Base-by-base conservation (phyloP, 2,329 filamentous ascomycete genomes). In the Aureobasidium melanogenum region DNA sequence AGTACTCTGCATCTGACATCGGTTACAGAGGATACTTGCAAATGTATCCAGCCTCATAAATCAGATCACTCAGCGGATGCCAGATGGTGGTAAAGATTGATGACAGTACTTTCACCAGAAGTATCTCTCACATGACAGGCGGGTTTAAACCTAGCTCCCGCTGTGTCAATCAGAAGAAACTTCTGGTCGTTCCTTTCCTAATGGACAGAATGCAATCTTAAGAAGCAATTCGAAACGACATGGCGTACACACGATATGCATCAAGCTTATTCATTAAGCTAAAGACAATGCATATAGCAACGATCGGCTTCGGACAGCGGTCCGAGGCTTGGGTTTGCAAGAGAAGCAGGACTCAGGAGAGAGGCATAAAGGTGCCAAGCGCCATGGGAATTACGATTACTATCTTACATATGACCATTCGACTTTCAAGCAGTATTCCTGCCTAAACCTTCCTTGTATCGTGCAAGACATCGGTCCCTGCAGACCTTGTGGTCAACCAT, bases 401-500 rank as follows among this genome's bases (percentile, higher is more conserved):
- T 26, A 17, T 55, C 24, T 28, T n/a, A n/a, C 24, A 15, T 38
- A 26, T 9, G 26, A 9, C 19, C 32, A 8, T 7, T 61, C 51
- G 68, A 10, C 32, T 15, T 7, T 61, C 51, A 69, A 10, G 80
- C 77, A 34, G 76, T 83, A 26, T 76, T 74, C 67, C 79, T 77
- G 36, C 79, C 81, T 58, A 86, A 72, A 0, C 83, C 86, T 39
- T 77, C 78, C 73, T 92, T 93, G 71, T 91, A 95, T 66, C 84
- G 83, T 60, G 74, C 76, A 70, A 94, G 74, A 30, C 87, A 87
- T 66, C 83, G 80, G 57, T 88, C 84, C 62, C 91, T 82, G 57
- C 82, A 82, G 14, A 77, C 77, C 68, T 86, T 87, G 72, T 96
- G 91, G 43, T 88, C 82, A 0, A 96, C 88, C 65, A 93, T 86